Base-by-base conservation (phyloP, 495 filamentous ascomycete genomes). In the Neurospora sp. region DNA sequence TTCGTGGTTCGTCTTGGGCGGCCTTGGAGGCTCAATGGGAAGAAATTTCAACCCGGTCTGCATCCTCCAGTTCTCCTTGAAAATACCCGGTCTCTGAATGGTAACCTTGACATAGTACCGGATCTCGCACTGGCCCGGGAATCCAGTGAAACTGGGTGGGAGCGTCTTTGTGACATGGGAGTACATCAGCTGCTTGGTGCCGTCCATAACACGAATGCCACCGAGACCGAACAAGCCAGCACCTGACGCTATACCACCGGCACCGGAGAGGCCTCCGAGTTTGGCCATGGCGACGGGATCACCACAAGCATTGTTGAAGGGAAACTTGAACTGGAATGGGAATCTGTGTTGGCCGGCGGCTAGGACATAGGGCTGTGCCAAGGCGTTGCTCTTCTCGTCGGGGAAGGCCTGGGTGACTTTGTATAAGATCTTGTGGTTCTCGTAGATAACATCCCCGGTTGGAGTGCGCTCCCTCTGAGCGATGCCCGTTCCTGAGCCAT, bases 81-180 rank as follows among this genome's bases (percentile, higher is more conserved):
- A 95, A 74, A 96, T 88, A 31, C 91, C 88, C 0, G 92, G 92
- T 37, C 94, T 86, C 73, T 92, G 89, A 3, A 98, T 89, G 0
- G 96, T 99, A 15, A 90, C 94, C 79, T 99, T 99, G 74, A 98
- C 85, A 74, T 92, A 98, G 79, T 99, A 99, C 76, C 89, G 88
- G 72, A 99, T 95, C 80, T 95, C 94, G 70, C 94, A 96, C 81
- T 92, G 81, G 0, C 90, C 91, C 0, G 92, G 90, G 74, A 96
- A 92, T 3, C 92, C 93, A 69, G 87, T 92, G 73, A 98, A 85
- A 8, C 93, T 93, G 3, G 96, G 96, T 7, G 96, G 96, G 17
- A 99, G 86, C 0, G 94, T 96, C 78, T 89, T 91, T 77, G 91
- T 95, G 76, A 95, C 88, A 84, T 99, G 96, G 5, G 83, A 71